A percentile compares a stretch with the other conserved stretches of the same genome.
phyloP scores from a whole-genome alignment of 352 stramenopile genomes.

The Pythium dissotocum region DNA sequence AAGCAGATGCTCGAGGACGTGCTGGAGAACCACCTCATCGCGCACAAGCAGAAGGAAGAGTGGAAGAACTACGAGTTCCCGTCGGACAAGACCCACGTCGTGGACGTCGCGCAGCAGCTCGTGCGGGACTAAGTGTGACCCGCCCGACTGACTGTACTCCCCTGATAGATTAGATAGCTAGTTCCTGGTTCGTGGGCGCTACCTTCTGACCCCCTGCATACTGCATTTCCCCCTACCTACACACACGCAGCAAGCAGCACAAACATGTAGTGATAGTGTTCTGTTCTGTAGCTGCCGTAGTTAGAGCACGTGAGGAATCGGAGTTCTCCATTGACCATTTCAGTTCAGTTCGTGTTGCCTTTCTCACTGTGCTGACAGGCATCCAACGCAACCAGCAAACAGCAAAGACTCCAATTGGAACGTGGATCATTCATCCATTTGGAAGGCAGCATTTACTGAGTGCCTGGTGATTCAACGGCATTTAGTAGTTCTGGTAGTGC shows the following conservation, averaged over 20 bases:
- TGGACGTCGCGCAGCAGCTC: constrained; percentile 47
- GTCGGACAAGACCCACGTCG: constrained; percentile 43
- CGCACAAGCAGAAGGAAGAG: constrained; percentile 92
- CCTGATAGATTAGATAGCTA: constrained; percentile 81
- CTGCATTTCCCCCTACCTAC: background rate
- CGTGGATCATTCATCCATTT: too few relatives aligned
- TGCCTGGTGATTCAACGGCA: too few relatives aligned
- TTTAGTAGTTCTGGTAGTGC: background rate
- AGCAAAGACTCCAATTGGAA: too few relatives aligned
- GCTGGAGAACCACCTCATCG: constrained; percentile 92
- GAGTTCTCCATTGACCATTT: constrained; percentile 10
- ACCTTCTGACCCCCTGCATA: constrained; percentile 26
- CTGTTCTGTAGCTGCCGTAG: background rate
- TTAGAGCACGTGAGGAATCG: constrained; percentile 5
- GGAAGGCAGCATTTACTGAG: too few relatives aligned
- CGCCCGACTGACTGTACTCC: constrained; percentile 16
- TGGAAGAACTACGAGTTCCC: constrained; percentile 89
- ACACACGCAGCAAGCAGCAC: background rate
- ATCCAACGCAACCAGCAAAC: too few relatives aligned
- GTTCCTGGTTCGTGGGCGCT: constrained; percentile 84
- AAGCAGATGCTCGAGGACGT: constrained; percentile 93
- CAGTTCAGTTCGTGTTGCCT: background rate
- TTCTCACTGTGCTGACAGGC: too few relatives aligned
- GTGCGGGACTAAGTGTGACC: constrained; percentile 36
- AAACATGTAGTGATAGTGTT: background rate